Conservation (phyloP, 192 early-diverging fungal genomes). For the Rhizoclosmatium globosum region DNA sequence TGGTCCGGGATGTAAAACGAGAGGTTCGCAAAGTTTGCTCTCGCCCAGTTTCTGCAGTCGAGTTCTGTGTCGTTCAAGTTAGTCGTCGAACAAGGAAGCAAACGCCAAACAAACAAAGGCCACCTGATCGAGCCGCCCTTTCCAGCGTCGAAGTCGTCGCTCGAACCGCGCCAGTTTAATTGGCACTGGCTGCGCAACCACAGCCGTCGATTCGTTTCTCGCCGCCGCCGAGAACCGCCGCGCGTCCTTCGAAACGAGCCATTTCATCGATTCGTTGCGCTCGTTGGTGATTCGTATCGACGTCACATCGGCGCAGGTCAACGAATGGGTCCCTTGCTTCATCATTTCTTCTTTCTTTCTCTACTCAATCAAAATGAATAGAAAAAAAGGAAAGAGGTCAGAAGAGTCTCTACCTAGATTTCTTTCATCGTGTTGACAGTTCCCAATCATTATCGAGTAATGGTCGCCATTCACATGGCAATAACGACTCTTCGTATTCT, state of each 20-base stretch:
- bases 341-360: not conserved
- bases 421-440: too few species aligned
- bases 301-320: not conserved
- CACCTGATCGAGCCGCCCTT: not conserved
- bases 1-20: not conserved
- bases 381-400: too few species aligned
- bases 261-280: not conserved
- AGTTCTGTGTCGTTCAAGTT: not conserved
- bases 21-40: not conserved
- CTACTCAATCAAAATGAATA: too few species aligned
- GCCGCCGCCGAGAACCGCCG: not conserved
- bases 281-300: not conserved
- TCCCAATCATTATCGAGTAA: too few species aligned
- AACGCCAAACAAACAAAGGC: not conserved
- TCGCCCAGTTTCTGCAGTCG: constrained; percentile 1
- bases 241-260: not conserved
- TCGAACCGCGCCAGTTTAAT: not conserved
- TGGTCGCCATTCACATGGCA: too few species aligned
- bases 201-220: not conserved
- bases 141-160: not conserved
- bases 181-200: not conserved
- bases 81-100: not conserved
- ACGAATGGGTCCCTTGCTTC: not conserved
- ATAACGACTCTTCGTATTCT: too few species aligned
- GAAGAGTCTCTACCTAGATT: too few species aligned